phyloP scores from a whole-genome alignment of 192 early-diverging fungal genomes.

The Gryganskiella cystojenkinii region DNA sequence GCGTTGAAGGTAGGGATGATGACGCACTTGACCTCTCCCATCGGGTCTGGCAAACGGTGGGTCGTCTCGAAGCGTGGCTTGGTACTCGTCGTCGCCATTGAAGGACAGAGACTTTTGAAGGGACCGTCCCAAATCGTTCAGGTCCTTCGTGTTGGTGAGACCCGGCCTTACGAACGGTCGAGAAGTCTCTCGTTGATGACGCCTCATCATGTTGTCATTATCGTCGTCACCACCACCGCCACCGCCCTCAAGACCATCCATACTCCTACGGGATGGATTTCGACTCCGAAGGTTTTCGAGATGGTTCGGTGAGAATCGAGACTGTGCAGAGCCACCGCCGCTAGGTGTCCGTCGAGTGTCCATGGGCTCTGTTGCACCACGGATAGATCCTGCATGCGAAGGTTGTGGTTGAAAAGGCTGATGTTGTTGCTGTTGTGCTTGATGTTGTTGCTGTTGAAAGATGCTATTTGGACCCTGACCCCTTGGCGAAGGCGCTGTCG shows the following conservation, averaged over 20 bases:
- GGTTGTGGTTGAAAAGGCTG: not conserved
- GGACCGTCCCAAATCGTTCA: slow-evolving; percentile 33
- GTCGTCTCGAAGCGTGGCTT: slow-evolving; percentile 13
- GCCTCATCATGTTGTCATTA: too few relatives aligned
- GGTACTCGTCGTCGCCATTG: slow-evolving; percentile 44
- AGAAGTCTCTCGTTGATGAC: slow-evolving; percentile 16
- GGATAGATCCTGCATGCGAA: slow-evolving; percentile 7
- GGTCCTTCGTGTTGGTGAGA: slow-evolving; percentile 19
- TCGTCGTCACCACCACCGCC: slow-evolving; percentile 32
- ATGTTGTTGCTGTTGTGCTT: too few relatives aligned
- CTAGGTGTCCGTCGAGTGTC: slow-evolving; percentile 24
- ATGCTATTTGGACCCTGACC: slow-evolving; percentile 12
- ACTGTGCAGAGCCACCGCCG: slow-evolving; percentile 16
- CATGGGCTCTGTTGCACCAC: slow-evolving; percentile 12
- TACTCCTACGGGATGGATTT: slow-evolving; percentile 19
- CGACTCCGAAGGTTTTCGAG: slow-evolving; percentile 11
- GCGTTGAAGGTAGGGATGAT: slow-evolving; percentile 35
- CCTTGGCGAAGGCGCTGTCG: slow-evolving; percentile 31
- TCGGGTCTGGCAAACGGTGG: not conserved
- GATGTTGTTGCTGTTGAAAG: not conserved
- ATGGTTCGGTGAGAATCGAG: slow-evolving; percentile 36
- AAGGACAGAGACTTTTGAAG: slow-evolving; percentile 47
- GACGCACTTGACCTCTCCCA: slow-evolving; percentile 4
- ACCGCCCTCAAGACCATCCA: slow-evolving; percentile 27
- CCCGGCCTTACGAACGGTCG: slow-evolving; percentile 11